Evolutionary conservation across 768 basidiomycete genomes (phyloP).

Genomic region (Tricholoma sp.): DNA sequence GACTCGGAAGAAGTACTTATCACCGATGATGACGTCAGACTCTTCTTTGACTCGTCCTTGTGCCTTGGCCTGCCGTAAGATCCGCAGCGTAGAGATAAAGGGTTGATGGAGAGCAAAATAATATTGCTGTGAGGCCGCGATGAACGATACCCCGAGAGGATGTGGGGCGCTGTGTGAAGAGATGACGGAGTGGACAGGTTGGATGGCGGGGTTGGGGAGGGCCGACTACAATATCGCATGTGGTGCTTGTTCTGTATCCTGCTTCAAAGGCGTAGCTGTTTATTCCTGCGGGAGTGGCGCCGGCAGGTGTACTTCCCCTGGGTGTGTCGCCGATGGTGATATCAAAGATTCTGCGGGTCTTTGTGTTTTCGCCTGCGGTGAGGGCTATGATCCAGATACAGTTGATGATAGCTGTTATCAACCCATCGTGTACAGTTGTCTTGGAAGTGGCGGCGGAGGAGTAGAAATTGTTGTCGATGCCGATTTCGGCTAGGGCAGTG

Average conservation of each 20-base stretch:
- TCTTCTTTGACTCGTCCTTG: background rate
- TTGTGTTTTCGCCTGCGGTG: constrained; percentile 43
- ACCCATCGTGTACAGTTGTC: constrained; percentile 76
- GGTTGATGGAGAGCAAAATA: constrained; percentile 77
- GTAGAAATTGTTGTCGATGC: constrained; percentile 61
- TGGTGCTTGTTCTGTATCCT: background rate
- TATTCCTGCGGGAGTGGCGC: constrained; percentile 32
- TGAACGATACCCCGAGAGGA: too few relatives aligned
- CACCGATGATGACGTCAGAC: constrained; percentile 1
- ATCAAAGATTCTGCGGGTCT: background rate
- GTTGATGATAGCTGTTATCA: constrained; percentile 77
- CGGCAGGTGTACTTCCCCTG: constrained; percentile 20
- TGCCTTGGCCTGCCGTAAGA: constrained; percentile 56
- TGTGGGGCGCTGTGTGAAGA: too few relatives aligned
- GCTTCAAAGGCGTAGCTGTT: background rate
- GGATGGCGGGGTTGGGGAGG: too few relatives aligned
- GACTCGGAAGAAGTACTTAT: too few relatives aligned
- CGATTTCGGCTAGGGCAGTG: constrained; percentile 71
- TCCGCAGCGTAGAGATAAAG: constrained; percentile 86
- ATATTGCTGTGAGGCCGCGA: too few relatives aligned
- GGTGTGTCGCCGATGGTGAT: background rate
- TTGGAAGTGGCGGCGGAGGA: constrained; percentile 22
- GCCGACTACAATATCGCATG: too few relatives aligned
- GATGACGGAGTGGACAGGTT: too few relatives aligned
- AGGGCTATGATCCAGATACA: constrained; percentile 88